These are phyloP conservation scores for Microsporum ferrugineum DNA, from an alignment of 2,329 filamentous ascomycete genomes.

Conservation along the genomic window DNA sequence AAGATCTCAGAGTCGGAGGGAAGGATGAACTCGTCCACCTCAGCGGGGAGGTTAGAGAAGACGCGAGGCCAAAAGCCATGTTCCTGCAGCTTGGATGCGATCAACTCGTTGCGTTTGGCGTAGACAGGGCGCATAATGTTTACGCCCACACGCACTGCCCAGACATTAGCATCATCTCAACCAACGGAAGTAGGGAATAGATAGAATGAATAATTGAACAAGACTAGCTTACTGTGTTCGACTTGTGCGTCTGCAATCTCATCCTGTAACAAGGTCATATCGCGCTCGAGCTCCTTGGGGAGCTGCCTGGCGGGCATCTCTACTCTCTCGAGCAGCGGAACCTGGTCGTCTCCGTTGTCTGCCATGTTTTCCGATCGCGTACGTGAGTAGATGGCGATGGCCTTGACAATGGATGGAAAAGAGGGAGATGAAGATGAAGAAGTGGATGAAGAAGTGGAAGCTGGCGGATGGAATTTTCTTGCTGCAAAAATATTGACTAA, in stretches of 20 bases:
- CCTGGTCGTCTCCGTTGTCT: constrained; percentile 16
- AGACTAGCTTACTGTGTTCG: constrained; percentile 57
- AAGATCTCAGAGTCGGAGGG: constrained; percentile 62
- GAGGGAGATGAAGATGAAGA: too few relatives aligned
- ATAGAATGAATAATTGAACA: constrained; percentile 9
- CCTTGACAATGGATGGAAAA: too few relatives aligned
- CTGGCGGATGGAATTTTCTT: too few relatives aligned
- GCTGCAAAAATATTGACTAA: too few relatives aligned
- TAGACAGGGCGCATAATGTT: constrained; percentile 53
- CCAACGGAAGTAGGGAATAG: constrained; percentile 11
- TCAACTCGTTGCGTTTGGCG: constrained; percentile 58
- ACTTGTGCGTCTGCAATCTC: constrained; percentile 76
- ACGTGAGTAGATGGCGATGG: background rate
- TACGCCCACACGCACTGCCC: background rate
- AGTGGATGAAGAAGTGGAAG: too few relatives aligned
- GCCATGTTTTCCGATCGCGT: background rate
- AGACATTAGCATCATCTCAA: background rate
- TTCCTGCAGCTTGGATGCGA: constrained; percentile 50
- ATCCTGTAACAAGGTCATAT: constrained; percentile 67
- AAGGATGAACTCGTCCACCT: constrained; percentile 81
- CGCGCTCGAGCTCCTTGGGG: constrained; percentile 39
- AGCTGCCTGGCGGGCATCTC: constrained; percentile 22
- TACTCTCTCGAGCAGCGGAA: constrained; percentile 27
- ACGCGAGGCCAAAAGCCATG: constrained; percentile 92
- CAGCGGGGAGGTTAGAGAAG: constrained; percentile 71